Evolutionary conservation across 768 basidiomycete genomes (phyloP).

Genomic region (Mycena indigotica): DNA sequence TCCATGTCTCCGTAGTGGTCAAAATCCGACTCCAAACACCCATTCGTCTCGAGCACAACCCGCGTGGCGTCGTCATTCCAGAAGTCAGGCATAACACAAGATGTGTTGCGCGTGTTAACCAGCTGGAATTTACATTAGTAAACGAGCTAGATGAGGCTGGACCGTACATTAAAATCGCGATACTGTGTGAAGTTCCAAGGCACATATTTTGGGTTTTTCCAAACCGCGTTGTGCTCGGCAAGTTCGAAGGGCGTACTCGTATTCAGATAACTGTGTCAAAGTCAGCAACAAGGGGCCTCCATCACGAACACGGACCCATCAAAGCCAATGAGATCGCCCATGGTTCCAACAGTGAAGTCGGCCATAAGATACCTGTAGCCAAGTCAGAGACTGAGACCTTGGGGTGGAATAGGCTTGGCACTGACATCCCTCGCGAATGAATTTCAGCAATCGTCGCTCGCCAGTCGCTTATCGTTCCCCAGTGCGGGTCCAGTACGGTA

Average conservation of each 20-base stretch:
- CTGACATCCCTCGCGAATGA: constrained; percentile 85
- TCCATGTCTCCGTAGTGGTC: constrained; percentile 98
- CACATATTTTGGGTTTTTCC: constrained; percentile 73
- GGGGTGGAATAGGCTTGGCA: no score
- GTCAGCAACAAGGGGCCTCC: constrained; percentile 13
- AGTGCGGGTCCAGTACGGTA: constrained; percentile 88
- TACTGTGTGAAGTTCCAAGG: constrained; percentile 90
- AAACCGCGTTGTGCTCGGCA: constrained; percentile 70
- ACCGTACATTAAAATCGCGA: constrained; percentile 71
- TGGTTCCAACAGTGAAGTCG: constrained; percentile 94
- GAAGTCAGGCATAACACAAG: constrained; percentile 76
- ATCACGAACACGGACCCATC: constrained; percentile 57
- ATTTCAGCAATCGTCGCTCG: constrained; percentile 69
- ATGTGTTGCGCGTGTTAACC: constrained; percentile 67
- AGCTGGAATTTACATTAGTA: no score
- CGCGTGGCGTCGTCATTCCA: constrained; percentile 77
- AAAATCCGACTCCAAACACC: constrained; percentile 83
- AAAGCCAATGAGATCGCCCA: constrained; percentile 86
- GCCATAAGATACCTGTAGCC: constrained; percentile 88
- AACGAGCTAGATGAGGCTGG: constrained; percentile 9
- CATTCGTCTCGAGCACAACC: constrained; percentile 58
- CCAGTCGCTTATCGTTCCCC: constrained; percentile 86
- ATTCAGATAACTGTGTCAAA: constrained; percentile 67
- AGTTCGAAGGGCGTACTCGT: constrained; percentile 77
- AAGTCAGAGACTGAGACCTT: no score